phyloP scores from a whole-genome alignment of 1,284 basidiomycete genomes.

The Cryptococcus neoformans region DNA sequence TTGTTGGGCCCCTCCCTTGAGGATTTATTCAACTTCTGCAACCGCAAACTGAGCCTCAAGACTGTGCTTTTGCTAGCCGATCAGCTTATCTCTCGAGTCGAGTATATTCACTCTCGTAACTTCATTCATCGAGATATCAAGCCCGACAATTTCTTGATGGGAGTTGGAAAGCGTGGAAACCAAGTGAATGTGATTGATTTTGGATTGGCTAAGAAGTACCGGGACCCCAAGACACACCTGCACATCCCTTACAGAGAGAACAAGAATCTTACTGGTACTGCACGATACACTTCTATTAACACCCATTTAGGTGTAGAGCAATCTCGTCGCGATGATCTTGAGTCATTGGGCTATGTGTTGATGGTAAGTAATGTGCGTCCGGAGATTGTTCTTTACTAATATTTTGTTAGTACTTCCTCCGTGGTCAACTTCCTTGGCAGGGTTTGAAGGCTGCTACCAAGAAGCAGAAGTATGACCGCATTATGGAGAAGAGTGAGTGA shows the following conservation, averaged over 20 bases:
- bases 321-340: constrained; percentile 91
- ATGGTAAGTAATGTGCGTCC: constrained; percentile 53
- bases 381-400: constrained; percentile 5
- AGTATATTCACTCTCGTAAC: constrained; percentile 99
- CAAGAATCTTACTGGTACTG: constrained; percentile 99
- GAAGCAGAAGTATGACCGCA: constrained; percentile 99
- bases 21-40: constrained; percentile 99
- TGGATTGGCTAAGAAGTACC: constrained; percentile 98
- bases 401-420: constrained; percentile 75
- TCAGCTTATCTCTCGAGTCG: constrained; percentile 96
- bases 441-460: constrained; percentile 97
- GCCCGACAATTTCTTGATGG: constrained; percentile 99
- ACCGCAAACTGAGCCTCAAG: constrained; percentile 96
- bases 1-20: constrained; percentile 95
- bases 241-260: constrained; percentile 99
- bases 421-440: constrained; percentile 95
- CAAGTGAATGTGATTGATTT: constrained; percentile 99
- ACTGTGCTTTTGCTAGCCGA: constrained; percentile 96
- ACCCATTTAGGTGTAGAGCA: constrained; percentile 98
- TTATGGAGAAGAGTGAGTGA: constrained; percentile 82
- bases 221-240: constrained; percentile 98
- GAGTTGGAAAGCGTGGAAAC: constrained; percentile 98
- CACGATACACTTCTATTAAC: constrained; percentile 99
- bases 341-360: constrained; percentile 92
- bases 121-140: constrained; percentile 99